A percentile compares a stretch with the other conserved stretches of the same genome.
Evolutionary conservation across 2,329 filamentous ascomycete genomes (phyloP).

Genomic region (Scleromitrula shiraiana): DNA sequence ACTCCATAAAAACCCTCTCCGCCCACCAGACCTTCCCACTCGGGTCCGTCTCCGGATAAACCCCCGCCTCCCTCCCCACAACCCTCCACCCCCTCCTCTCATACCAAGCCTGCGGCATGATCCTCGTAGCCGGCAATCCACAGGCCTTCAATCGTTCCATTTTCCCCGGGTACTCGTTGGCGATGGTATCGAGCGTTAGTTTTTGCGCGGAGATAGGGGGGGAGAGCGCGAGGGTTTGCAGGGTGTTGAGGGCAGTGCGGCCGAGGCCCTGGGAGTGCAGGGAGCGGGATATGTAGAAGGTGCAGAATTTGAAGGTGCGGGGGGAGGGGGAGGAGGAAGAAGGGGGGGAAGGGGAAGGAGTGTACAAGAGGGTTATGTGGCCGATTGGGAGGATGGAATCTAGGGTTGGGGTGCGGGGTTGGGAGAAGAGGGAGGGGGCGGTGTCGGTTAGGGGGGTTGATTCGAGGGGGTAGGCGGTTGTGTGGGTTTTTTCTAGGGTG

Average conservation of each 20-base stretch:
- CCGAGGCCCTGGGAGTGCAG: slow-evolving; percentile 21
- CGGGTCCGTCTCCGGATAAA: slow-evolving; percentile 15
- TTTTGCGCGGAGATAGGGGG: slow-evolving; percentile 18
- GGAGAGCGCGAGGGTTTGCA: slow-evolving; percentile 16
- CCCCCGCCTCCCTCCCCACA: slow-evolving; percentile 5
- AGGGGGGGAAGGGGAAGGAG: slow-evolving; percentile 14
- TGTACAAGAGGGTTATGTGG: slow-evolving; percentile 22
- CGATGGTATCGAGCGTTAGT: slow-evolving; percentile 15
- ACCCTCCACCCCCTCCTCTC: slow-evolving; percentile 20
- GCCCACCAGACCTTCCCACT: slow-evolving; percentile 16
- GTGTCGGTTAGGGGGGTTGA: slow-evolving; percentile 15
- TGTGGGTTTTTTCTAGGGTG: slow-evolving; percentile 10
- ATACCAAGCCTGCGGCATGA: slow-evolving; percentile 21
- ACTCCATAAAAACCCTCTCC: slow-evolving; percentile 20
- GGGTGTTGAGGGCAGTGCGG: slow-evolving; percentile 20
- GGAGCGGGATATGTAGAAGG: slow-evolving; percentile 19
- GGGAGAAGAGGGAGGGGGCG: slow-evolving; percentile 11
- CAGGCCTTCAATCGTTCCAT: slow-evolving; percentile 11
- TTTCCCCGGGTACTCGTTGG: slow-evolving; percentile 11
- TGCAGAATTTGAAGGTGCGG: slow-evolving; percentile 16
- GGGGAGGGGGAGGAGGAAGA: slow-evolving; percentile 20
- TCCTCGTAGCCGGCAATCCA: slow-evolving; percentile 5
- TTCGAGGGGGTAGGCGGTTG: slow-evolving; percentile 16
- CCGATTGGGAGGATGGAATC: slow-evolving; percentile 22
- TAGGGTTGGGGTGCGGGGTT: slow-evolving; percentile 5